These are phyloP conservation scores for Umbilicaria muhlenbergii DNA, from an alignment of 495 filamentous ascomycete species.

Conservation along the genomic window DNA sequence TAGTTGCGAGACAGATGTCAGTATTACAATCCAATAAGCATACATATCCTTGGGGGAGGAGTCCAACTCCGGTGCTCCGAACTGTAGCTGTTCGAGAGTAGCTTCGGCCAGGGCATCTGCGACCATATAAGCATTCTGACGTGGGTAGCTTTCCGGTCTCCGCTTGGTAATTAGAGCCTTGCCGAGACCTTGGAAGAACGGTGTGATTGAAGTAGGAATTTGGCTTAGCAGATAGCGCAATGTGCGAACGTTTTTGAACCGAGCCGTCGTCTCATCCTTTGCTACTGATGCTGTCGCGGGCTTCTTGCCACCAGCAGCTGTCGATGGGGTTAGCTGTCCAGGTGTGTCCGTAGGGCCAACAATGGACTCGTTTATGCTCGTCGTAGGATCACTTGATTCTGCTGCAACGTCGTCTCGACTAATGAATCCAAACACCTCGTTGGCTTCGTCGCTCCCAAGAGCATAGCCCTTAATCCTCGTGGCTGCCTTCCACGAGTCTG, in stretches of 20 bases:
- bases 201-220: conserved; percentile 51
- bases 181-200: conserved; percentile 67
- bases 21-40: conserved; percentile 65
- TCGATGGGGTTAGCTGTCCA: conserved; percentile 10
- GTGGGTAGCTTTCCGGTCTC: conserved; percentile 43
- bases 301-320: conserved; percentile 18
- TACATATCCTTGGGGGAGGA: conserved; percentile 35
- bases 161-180: conserved; percentile 63
- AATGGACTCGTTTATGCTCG: background rate
- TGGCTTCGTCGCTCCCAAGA: conserved; percentile 27
- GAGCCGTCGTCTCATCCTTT: conserved; percentile 30
- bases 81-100: conserved; percentile 48
- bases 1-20: conserved; percentile 61
- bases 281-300: conserved; percentile 22
- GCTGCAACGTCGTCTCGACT: background rate
- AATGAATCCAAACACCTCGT: conserved; percentile 20
- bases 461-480: conserved; percentile 36
- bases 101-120: conserved; percentile 64
- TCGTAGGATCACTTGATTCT: background rate
- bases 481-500: conserved; percentile 49
- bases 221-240: conserved; percentile 64
- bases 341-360: background rate
- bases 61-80: conserved; percentile 26
- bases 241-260: conserved; percentile 64
- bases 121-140: conserved; percentile 52